These are phyloP conservation scores for Rhizomucor miehei DNA, from an alignment of 371 early-diverging fungal genomes.

Conservation along the genomic window DNA sequence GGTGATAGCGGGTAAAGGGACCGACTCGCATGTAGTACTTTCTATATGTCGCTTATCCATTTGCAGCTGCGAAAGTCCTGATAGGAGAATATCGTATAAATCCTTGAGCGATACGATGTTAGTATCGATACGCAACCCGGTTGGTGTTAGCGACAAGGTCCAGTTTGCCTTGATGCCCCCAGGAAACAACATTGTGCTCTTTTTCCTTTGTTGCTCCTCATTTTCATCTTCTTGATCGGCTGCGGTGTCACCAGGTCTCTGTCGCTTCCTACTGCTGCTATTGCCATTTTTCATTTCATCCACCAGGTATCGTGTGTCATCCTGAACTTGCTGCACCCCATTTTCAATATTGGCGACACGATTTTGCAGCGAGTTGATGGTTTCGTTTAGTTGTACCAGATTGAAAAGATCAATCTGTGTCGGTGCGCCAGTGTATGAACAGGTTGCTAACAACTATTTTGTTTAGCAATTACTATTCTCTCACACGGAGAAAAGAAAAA, in stretches of 20 bases:
- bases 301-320: constrained; percentile 31
- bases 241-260: too few relatives aligned
- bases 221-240: background rate
- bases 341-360: constrained; percentile 32
- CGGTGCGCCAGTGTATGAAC: constrained; percentile 46
- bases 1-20: background rate
- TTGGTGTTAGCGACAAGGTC: constrained; percentile 37
- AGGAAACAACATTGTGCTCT: constrained; percentile 2
- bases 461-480: background rate
- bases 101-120: constrained; percentile 40
- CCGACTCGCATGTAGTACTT: background rate
- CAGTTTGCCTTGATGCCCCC: constrained; percentile 25
- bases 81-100: constrained; percentile 35
- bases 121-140: constrained; percentile 41
- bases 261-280: constrained; percentile 6
- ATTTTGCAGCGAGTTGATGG: constrained; percentile 30
- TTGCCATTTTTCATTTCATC: constrained; percentile 20
- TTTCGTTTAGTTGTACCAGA: constrained; percentile 41
- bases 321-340: constrained; percentile 26
- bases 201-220: background rate
- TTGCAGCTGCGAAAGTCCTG: constrained; percentile 28
- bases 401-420: constrained; percentile 51
- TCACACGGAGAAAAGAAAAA: too few relatives aligned
- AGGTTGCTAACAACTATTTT: constrained; percentile 20
- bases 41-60: background rate